Evolutionary conservation across 352 stramenopile species (phyloP).

Genomic region (Pilasporangium apinafurcum): DNA sequence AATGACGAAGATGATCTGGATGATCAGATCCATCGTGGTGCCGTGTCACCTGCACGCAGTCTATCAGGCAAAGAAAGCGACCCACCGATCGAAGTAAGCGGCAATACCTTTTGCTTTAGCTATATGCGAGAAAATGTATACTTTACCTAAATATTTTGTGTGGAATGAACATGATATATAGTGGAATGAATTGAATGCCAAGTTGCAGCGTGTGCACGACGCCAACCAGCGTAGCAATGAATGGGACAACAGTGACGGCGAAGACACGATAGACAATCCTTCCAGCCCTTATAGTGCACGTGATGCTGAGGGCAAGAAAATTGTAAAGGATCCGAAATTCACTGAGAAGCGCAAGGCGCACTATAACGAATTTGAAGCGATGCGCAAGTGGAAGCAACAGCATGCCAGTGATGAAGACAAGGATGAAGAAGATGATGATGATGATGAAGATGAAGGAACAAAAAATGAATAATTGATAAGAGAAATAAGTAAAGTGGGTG

Average conservation of each 20-base stretch:
- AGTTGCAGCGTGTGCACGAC: constrained; percentile 49
- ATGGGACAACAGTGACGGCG: constrained; percentile 53
- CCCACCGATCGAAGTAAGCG: constrained; percentile 30
- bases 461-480: not conserved
- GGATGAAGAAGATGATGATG: not conserved
- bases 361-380: constrained; percentile 79
- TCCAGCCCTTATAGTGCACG: constrained; percentile 22
- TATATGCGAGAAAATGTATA: not conserved
- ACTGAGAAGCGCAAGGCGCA: constrained; percentile 69
- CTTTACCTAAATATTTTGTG: not conserved
- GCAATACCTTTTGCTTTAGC: not conserved
- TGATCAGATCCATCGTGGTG: constrained; percentile 15
- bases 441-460: not conserved
- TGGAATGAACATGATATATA: no score
- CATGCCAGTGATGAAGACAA: constrained; percentile 14
- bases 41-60: constrained; percentile 40
- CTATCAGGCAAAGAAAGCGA: constrained; percentile 36
- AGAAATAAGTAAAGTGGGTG: no score
- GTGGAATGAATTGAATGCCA: constrained; percentile 66
- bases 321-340: constrained; percentile 63
- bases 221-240: constrained; percentile 26
- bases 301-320: constrained; percentile 54
- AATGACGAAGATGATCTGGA: constrained; percentile 9
- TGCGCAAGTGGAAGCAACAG: constrained; percentile 62
- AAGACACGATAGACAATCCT: no score